These are phyloP conservation scores for Rhynchospora breviuscula DNA, from an alignment of 176 grass and related monocot genomes.

Conservation along the genomic window DNA sequence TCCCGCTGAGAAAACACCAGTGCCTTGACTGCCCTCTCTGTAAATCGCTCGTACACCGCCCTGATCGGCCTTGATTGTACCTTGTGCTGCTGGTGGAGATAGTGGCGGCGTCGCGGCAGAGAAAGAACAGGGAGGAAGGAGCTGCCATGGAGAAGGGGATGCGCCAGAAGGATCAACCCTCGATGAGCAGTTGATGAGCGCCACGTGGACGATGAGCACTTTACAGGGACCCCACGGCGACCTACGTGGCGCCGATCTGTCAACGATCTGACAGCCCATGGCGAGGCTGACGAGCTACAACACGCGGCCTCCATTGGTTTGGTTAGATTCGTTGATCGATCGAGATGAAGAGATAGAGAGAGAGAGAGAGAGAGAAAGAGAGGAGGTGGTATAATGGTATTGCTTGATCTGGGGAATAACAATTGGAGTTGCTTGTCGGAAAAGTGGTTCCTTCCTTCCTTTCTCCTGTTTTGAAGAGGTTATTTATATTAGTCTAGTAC, in stretches of 20 bases:
- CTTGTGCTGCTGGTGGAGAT: neutral
- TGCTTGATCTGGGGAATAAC: neutral
- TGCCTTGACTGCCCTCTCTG: constrained; percentile 67
- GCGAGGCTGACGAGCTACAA: constrained; percentile 23
- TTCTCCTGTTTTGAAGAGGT: neutral
- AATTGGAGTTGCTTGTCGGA: constrained; percentile 12
- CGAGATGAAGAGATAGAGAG: neutral
- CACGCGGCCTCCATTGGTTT: constrained; percentile 29
- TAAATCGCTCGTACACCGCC: constrained; percentile 88
- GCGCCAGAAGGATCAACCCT: neutral
- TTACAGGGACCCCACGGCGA: neutral
- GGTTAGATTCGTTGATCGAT: neutral
- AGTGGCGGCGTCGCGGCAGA: neutral
- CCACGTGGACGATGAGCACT: neutral
- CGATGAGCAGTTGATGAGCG: neutral
- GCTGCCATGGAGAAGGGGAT: constrained; percentile 4
- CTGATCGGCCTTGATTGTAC: constrained; percentile 5
- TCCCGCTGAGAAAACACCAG: constrained; percentile 79
- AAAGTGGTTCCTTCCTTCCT: constrained; percentile 1
- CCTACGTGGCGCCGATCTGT: neutral
- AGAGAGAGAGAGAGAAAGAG: neutral
- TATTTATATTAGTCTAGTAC: constrained; percentile 9
- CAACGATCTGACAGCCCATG: constrained; percentile 1
- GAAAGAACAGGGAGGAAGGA: constrained; percentile 7
- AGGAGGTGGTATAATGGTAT: neutral